phyloP scores from a whole-genome alignment of 202 grass and related monocot species.

The Carex arenaria region DNA sequence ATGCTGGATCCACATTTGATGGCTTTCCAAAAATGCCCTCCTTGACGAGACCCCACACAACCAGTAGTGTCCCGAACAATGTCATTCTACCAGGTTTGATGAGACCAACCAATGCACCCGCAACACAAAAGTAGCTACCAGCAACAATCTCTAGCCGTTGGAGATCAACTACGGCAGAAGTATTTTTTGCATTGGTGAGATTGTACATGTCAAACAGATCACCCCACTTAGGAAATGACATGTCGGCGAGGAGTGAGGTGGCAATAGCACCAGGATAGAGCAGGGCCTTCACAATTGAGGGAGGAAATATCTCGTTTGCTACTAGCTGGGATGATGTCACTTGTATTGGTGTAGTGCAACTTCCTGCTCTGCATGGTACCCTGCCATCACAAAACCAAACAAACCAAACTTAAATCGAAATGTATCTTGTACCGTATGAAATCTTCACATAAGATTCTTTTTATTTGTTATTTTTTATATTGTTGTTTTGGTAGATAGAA shows the following conservation, averaged over 20 bases:
- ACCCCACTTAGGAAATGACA: slow-evolving; percentile 58
- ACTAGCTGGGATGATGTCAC: slow-evolving; percentile 81
- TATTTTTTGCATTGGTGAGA: slow-evolving; percentile 73
- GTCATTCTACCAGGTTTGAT: slow-evolving; percentile 94
- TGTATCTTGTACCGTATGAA: neutral
- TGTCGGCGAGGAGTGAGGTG: slow-evolving; percentile 42
- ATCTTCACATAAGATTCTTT: neutral
- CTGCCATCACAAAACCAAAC: slow-evolving; percentile 37
- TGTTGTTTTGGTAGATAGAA: neutral
- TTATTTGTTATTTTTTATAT: neutral
- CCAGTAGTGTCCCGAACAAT: slow-evolving; percentile 80
- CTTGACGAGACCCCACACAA: slow-evolving; percentile 93
- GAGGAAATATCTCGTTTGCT: slow-evolving; percentile 83
- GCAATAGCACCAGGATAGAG: slow-evolving; percentile 71
- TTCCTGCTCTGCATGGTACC: slow-evolving; percentile 91
- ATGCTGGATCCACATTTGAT: slow-evolving; percentile 37
- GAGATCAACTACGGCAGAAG: slow-evolving; percentile 75
- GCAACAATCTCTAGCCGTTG: slow-evolving; percentile 92
- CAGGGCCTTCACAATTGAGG: slow-evolving; percentile 67
- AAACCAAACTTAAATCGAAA: slow-evolving; percentile 4
- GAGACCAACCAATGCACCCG: slow-evolving; percentile 68
- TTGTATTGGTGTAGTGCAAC: slow-evolving; percentile 88
- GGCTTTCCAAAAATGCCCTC: slow-evolving; percentile 73
- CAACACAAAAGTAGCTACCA: slow-evolving; percentile 95
- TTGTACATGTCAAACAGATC: slow-evolving; percentile 78